Base-by-base conservation (phyloP, 2,329 filamentous ascomycete genomes). In the Lecanoromycetidae sp. region DNA sequence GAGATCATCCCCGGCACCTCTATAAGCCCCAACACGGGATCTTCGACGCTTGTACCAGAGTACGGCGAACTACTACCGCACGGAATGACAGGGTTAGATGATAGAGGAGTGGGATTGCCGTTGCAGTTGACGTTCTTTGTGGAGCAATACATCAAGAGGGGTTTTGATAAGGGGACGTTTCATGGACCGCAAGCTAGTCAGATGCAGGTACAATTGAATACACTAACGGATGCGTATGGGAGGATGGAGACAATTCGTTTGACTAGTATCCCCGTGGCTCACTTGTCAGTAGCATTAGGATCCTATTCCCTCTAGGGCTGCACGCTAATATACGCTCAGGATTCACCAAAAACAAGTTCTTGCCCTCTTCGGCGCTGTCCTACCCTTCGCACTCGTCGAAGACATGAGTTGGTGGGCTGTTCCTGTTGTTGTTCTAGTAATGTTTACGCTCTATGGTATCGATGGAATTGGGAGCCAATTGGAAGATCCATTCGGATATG, bases 331-430 rank as follows among this genome's bases (percentile, higher is more conserved):
- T 12, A 50, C n/a, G 8, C 9, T 30, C 22, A 72, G 70, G 19
- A 82, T 82, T 51, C 78, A 81, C 54, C 74, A 76, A 55, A 74
- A 75, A 52, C 78, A 82, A 61, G 77, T 80, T 0, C 67, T 82
- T 0, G 76, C 75, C 0, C 63, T 81, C 1, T 82, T 78, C 55
- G 71, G 72, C 25, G 70, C 68, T 43, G 71, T 81, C 8, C 62
- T 82, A 4, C 77, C 78, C 0, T 81, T 81, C 56, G 76, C 76
- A 1, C 74, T 80, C 62, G 77, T 79, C 0, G 70, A 74, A 37
- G 74, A 79, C 43, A 76, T 80, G 64, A 70, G 70, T 4, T 81
- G 76, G 77, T 80, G 74, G 72, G 67, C 72, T 0, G 65, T 81
- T 1, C 69, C 73, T 1, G 71, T 81, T 23, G 74, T 77, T 0